Evolutionary conservation across 352 stramenopile species (phyloP), one percentile per base, ranked within the genome.

Genomic region (Bremia lactucae): DNA sequence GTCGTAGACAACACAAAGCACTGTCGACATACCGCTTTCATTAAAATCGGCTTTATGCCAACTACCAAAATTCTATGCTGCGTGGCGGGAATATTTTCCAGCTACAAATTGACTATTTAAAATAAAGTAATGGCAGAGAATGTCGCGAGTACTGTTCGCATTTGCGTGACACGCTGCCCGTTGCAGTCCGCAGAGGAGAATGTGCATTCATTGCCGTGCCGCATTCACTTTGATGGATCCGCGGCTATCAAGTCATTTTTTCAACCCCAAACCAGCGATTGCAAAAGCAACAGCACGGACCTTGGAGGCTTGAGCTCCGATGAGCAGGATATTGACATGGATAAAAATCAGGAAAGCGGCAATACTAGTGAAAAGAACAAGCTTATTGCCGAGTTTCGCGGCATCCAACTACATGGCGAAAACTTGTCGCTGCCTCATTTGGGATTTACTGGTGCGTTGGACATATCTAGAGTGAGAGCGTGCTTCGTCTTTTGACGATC

Each of bases 181-280:
- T 52, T 91, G 40, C 65, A 67, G 13, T 46, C 72, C 6, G 31
- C 65, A 0, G 70, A 83, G 26, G 41, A 72, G 36, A 58, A 49
- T 20, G 68, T 91, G 46, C 79, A 91, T 53, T 82, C 73, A 20
- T 52, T 91, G 35, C 79, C 79, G 13, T 91, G 79, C 29, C 69
- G 68, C 28, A 78, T 91, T 35, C 62, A 86, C 42, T 67, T 71
- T 43, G 58, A 87, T 48, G 79, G 79, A 1, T 37, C 53, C 6
- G 79, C 79, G 2, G 36, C 68, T 0, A 69, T 91, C 29, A 82
- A 85, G 58, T 83, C 60, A 33, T 88, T 84, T 46, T 91, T 91
- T 55, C 68, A 42, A 9, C 73, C 67, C 21, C 38, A 63, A 39
- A 52, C n/a, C 22, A 36, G 22, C 13, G 43, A 39, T 24, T n/a